Percentiles rank a stretch among this genome's conserved stretches.
Evolutionary conservation across 768 basidiomycete genomes (phyloP).

Genomic region (Trametes elegans): DNA sequence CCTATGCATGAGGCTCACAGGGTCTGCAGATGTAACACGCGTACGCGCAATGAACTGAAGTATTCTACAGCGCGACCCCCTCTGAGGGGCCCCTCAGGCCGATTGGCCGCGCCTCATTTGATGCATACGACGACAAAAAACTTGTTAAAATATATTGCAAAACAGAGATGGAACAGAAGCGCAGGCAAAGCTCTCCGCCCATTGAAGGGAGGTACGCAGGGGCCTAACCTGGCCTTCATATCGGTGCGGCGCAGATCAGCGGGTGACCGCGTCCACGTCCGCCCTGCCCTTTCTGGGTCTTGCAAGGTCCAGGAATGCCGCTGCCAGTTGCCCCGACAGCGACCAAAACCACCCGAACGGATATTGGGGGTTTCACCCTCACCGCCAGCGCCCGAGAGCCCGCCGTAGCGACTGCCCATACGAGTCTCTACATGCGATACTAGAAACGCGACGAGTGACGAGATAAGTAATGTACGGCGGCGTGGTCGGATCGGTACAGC

Average conservation of each 20-base stretch:
- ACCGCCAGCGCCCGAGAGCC: constrained; percentile 16
- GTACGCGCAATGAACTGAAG: too few species aligned
- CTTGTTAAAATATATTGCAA: neutral
- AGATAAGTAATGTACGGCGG: too few species aligned
- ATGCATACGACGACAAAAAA: neutral
- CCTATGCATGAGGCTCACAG: too few species aligned
- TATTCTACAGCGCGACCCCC: too few species aligned
- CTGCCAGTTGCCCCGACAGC: constrained; percentile 17
- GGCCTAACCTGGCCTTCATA: constrained; percentile 20
- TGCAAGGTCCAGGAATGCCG: constrained; percentile 15
- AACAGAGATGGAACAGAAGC: constrained; percentile 6
- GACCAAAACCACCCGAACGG: constrained; percentile 19
- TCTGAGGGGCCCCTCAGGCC: too few species aligned
- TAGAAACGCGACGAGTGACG: neutral
- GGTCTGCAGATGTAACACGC: too few species aligned
- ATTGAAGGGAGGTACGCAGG: constrained; percentile 19
- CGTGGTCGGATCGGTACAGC: too few species aligned
- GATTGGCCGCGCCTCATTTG: too few species aligned
- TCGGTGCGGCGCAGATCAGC: constrained; percentile 18
- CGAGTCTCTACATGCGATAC: neutral
- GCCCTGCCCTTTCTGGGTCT: constrained; percentile 14
- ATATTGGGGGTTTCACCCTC: constrained; percentile 1
- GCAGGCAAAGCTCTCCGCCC: constrained; percentile 9
- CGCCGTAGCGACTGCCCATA: constrained; percentile 9
- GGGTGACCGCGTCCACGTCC: too few species aligned